Percentiles rank a stretch among this genome's conserved stretches.
These are phyloP conservation scores for Arthrinium puccinioides DNA, from an alignment of 2,329 filamentous ascomycete genomes.

Conservation along the genomic window DNA sequence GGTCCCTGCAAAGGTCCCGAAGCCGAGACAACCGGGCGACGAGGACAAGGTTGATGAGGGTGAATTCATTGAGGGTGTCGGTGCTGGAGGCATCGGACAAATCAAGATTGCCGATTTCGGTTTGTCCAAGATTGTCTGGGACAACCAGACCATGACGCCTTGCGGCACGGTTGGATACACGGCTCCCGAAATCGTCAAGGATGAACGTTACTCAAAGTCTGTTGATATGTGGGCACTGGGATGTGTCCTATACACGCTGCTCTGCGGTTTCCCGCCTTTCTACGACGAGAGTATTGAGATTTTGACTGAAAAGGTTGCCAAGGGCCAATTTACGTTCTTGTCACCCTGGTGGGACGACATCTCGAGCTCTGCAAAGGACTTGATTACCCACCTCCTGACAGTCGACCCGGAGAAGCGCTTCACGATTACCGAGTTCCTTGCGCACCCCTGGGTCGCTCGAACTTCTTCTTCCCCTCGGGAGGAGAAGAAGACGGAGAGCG, in stretches of 20 bases:
- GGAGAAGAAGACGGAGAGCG: conserved; percentile 49
- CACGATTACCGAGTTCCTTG: conserved; percentile 85
- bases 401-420: conserved; percentile 95
- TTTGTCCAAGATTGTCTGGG: conserved; percentile 96
- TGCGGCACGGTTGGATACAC: conserved; percentile 98
- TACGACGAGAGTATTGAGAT: conserved; percentile 98
- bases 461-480: conserved; percentile 50
- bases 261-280: conserved; percentile 96
- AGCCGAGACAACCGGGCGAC: conserved; percentile 77
- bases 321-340: conserved; percentile 93
- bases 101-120: conserved; percentile 99
- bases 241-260: conserved; percentile 91
- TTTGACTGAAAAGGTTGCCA: conserved; percentile 93
- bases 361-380: conserved; percentile 85
- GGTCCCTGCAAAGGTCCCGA: conserved; percentile 70
- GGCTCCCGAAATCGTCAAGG: conserved; percentile 96
- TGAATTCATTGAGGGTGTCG: conserved; percentile 76
- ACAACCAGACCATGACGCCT: conserved; percentile 97
- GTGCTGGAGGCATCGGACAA: conserved; percentile 81
- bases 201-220: conserved; percentile 96
- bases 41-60: conserved; percentile 97
- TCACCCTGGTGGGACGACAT: conserved; percentile 99
- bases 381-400: conserved; percentile 87
- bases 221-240: conserved; percentile 99
- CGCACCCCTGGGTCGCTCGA: conserved; percentile 86